These are phyloP conservation scores for Colletotrichum sp. DNA, from an alignment of 2,329 filamentous ascomycete genomes.

Conservation along the genomic window DNA sequence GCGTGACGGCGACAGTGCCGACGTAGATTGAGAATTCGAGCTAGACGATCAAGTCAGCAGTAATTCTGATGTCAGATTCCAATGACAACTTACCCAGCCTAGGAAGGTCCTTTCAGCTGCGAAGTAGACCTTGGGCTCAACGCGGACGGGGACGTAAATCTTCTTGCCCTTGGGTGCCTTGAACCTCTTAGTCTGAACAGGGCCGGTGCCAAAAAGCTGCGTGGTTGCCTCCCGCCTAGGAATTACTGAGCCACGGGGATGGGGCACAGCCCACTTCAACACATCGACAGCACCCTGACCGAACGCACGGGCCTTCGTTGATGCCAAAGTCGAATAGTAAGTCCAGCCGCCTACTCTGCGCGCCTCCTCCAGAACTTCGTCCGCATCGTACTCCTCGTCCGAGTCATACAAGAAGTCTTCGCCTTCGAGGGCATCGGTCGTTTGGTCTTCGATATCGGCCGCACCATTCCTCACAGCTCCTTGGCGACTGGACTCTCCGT, in stretches of 20 bases:
- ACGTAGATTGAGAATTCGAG: constrained; percentile 97
- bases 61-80: neutral
- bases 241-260: constrained; percentile 60
- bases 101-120: constrained; percentile 96
- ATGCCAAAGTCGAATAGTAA: constrained; percentile 69
- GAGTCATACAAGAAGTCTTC: constrained; percentile 93
- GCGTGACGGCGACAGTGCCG: constrained; percentile 81
- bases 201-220: constrained; percentile 57
- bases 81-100: constrained; percentile 72
- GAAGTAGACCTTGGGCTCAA: constrained; percentile 98
- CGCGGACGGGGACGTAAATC: constrained; percentile 93
- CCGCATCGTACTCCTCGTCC: constrained; percentile 79
- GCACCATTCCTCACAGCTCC: constrained; percentile 41
- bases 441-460: constrained; percentile 82
- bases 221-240: constrained; percentile 60
- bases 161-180: constrained; percentile 83
- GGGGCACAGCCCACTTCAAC: constrained; percentile 58
- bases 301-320: constrained; percentile 47
- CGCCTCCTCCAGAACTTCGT: constrained; percentile 79
- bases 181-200: constrained; percentile 66
- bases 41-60: constrained; percentile 44
- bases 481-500: constrained; percentile 44
- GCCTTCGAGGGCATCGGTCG: constrained; percentile 65
- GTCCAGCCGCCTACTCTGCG: constrained; percentile 76
- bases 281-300: constrained; percentile 47